phyloP scores from a whole-genome alignment of 805 yeast species.

The Wickerhamiella cacticola region DNA sequence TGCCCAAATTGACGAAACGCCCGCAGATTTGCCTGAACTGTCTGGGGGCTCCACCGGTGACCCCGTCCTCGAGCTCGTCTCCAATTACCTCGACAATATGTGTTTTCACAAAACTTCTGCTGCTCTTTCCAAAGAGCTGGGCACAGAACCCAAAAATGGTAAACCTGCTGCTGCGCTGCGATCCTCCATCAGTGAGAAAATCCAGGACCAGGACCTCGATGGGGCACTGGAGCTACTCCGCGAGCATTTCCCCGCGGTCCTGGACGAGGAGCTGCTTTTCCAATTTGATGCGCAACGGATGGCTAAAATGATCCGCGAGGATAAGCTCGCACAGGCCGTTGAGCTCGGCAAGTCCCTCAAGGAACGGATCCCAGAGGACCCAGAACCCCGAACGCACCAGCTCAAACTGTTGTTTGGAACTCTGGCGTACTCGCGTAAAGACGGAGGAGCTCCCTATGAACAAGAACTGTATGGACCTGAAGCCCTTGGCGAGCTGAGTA shows the following conservation, averaged over 20 bases:
- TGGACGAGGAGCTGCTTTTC: conserved; percentile 31
- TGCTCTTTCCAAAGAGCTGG: conserved; percentile 32
- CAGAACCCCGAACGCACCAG: neutral
- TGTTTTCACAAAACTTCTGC: conserved; percentile 46
- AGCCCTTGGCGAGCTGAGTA: conserved; percentile 9
- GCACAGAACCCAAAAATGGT: conserved; percentile 29
- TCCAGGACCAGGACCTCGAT: conserved; percentile 38
- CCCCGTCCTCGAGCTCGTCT: conserved; percentile 30
- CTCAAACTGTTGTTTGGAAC: conserved; percentile 8
- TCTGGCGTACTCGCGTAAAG: conserved; percentile 11
- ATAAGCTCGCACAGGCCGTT: conserved; percentile 17
- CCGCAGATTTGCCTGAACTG: neutral
- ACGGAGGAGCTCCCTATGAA: conserved; percentile 10
- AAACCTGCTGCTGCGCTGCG: conserved; percentile 22
- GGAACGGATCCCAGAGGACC: neutral
- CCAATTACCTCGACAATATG: conserved; percentile 44
- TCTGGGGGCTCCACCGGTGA: conserved; percentile 10
- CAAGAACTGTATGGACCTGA: conserved; percentile 7
- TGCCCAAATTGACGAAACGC: conserved; percentile 14
- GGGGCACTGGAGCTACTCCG: conserved; percentile 33
- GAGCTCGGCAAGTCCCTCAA: conserved; percentile 14
- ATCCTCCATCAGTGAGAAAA: conserved; percentile 35
- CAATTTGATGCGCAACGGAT: conserved; percentile 36
- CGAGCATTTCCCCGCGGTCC: conserved; percentile 32
- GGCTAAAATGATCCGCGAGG: conserved; percentile 29